phyloP scores from a whole-genome alignment of 495 filamentous ascomycete genomes.

The Hyaloscypha hepaticicola region DNA sequence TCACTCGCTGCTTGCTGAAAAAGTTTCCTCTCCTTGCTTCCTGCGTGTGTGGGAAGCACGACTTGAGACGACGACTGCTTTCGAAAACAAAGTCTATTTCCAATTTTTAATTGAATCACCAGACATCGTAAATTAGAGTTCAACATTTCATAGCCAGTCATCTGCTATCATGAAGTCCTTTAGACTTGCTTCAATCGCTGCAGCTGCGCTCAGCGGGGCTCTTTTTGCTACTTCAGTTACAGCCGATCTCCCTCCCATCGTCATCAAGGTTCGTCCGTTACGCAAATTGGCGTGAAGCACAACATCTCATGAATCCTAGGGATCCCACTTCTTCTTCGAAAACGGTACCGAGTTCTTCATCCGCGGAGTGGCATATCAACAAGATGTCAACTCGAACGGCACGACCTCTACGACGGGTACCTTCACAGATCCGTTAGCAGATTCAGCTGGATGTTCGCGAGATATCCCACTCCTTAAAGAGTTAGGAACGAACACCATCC shows the following conservation, averaged over 20 bases:
- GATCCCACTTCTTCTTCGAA: conserved; percentile 68
- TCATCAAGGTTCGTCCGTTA: conserved; percentile 39
- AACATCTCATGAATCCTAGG: conserved; percentile 40
- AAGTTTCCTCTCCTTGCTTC: neutral
- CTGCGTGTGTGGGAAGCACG: conserved; percentile 6
- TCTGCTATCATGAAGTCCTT: conserved; percentile 30
- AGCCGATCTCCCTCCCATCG: conserved; percentile 43
- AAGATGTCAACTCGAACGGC: conserved; percentile 46
- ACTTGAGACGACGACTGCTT: conserved; percentile 18
- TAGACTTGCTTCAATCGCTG: conserved; percentile 28
- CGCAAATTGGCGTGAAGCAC: too few relatives aligned
- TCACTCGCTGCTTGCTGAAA: conserved; percentile 1
- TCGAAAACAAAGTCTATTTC: neutral
- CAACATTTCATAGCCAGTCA: neutral
- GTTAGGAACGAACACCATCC: conserved; percentile 84
- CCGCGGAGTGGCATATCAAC: conserved; percentile 86
- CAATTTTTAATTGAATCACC: neutral
- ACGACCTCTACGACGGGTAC: conserved; percentile 39
- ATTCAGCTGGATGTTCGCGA: conserved; percentile 66
- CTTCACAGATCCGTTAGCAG: conserved; percentile 68
- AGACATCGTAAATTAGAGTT: conserved; percentile 1
- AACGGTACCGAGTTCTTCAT: conserved; percentile 81
- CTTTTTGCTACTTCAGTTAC: conserved; percentile 33
- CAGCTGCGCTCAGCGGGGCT: conserved; percentile 29
- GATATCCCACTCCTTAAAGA: conserved; percentile 79